phyloP scores from a whole-genome alignment of 495 filamentous ascomycete genomes.

The Zalerion maritima region DNA sequence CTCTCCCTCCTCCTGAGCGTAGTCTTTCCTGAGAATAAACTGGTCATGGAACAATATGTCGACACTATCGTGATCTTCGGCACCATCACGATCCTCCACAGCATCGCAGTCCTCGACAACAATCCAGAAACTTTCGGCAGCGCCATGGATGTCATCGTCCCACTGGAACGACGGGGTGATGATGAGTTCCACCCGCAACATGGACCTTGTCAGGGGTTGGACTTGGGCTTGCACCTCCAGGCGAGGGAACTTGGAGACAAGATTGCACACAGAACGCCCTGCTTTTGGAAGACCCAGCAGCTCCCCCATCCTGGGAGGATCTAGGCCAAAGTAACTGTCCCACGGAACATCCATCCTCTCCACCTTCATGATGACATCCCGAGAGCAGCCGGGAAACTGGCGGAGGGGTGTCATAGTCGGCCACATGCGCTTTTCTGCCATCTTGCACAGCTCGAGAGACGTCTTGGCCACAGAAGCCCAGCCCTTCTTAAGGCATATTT shows the following conservation, averaged over 20 bases:
- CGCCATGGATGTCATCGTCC: constrained; percentile 80
- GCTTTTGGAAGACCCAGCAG: constrained; percentile 84
- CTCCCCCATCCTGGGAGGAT: constrained; percentile 94
- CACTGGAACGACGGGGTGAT: constrained; percentile 94
- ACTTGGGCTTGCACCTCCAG: constrained; percentile 84
- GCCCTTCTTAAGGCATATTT: constrained; percentile 89
- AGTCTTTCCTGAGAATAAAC: constrained; percentile 79
- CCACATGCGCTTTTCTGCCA: constrained; percentile 99
- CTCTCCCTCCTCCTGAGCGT: constrained; percentile 56
- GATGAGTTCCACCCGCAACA: constrained; percentile 86
- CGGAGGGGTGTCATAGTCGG: constrained; percentile 92
- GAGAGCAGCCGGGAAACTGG: constrained; percentile 70
- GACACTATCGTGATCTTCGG: too few relatives aligned
- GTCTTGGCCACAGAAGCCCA: constrained; percentile 91
- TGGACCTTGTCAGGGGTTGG: constrained; percentile 86
- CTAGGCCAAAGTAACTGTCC: constrained; percentile 85
- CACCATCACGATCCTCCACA: too few relatives aligned
- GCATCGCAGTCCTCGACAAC: constrained; percentile 90
- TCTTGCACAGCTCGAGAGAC: constrained; percentile 92
- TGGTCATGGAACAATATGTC: constrained; percentile 93
- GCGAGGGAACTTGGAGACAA: constrained; percentile 86
- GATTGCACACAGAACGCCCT: constrained; percentile 66
- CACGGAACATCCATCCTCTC: constrained; percentile 93
- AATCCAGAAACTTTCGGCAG: constrained; percentile 90
- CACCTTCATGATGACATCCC: constrained; percentile 79